These are phyloP conservation scores for Arachis hypogaea DNA, from an alignment of 306 rosid species.

Conservation along the genomic window DNA sequence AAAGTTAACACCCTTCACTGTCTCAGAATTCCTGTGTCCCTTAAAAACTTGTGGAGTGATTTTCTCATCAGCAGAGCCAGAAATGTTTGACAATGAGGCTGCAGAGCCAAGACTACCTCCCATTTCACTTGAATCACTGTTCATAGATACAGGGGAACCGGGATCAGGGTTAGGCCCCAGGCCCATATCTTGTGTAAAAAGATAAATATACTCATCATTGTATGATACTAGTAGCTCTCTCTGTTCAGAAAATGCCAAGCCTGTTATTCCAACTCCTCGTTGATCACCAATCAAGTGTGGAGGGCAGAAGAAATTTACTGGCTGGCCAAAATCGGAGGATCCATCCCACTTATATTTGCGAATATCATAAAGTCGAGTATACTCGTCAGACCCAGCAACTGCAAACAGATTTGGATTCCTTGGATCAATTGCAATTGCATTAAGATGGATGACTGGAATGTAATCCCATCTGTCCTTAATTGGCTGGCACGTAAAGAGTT, in stretches of 20 bases:
- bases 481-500: constrained; percentile 81
- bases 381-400: constrained; percentile 85
- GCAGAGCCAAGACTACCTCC: constrained; percentile 46
- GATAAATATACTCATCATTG: constrained; percentile 77
- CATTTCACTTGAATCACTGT: constrained; percentile 64
- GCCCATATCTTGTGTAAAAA: constrained; percentile 85
- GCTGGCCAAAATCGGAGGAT: constrained; percentile 71
- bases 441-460: constrained; percentile 59
- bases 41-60: constrained; percentile 70
- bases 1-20: constrained; percentile 93
- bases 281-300: constrained; percentile 64
- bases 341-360: constrained; percentile 84
- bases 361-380: constrained; percentile 80
- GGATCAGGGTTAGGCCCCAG: constrained; percentile 67
- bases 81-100: constrained; percentile 49
- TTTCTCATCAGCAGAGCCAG: constrained; percentile 42
- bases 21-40: constrained; percentile 82
- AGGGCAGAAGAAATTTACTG: constrained; percentile 76
- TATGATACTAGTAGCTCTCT: constrained; percentile 92
- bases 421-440: constrained; percentile 94
- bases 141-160: constrained; percentile 48
- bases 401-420: constrained; percentile 91
- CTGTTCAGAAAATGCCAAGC: constrained; percentile 94
- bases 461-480: constrained; percentile 51
- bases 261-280: constrained; percentile 80